Evolutionary conservation across 163 green algal genomes (phyloP).

Genomic region (Coccomyxa subellipsoidea): DNA sequence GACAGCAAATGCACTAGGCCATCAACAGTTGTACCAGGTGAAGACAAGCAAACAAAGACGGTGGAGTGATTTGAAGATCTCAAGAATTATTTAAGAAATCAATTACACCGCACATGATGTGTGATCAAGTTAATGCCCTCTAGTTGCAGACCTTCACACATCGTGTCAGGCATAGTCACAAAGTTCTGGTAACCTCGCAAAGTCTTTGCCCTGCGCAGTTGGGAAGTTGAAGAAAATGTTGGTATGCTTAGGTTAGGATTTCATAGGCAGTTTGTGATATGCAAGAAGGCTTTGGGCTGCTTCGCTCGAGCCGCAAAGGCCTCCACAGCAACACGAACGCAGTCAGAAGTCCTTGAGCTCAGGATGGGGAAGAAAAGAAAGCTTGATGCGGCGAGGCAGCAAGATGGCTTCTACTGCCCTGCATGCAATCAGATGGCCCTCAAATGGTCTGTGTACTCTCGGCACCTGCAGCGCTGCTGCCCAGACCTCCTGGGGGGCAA

Average conservation of each 20-base stretch:
- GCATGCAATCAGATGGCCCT: slow-evolving; percentile 11
- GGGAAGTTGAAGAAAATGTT: too few species aligned
- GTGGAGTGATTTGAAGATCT: too few species aligned
- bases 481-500: slow-evolving; percentile 8
- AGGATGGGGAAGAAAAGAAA: slow-evolving; percentile 4
- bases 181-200: too few species aligned
- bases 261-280: not conserved
- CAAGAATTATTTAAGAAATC: too few species aligned
- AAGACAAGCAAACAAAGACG: too few species aligned
- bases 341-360: not conserved
- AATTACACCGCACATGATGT: too few species aligned
- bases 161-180: too few species aligned
- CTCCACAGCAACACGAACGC: not conserved
- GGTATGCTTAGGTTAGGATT: not conserved
- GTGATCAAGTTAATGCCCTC: too few species aligned
- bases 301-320: not conserved
- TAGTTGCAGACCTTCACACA: too few species aligned
- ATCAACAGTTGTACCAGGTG: too few species aligned
- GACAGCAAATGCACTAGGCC: too few species aligned
- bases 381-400: not conserved
- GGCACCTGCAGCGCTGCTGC: slow-evolving; percentile 16
- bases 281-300: not conserved
- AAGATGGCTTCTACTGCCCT: slow-evolving; percentile 11
- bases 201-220: too few species aligned
- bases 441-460: not conserved